A percentile compares a stretch with the other conserved stretches of the same genome.
Conservation (phyloP, 805 yeast genomes). For the Saturnispora sanitii region DNA sequence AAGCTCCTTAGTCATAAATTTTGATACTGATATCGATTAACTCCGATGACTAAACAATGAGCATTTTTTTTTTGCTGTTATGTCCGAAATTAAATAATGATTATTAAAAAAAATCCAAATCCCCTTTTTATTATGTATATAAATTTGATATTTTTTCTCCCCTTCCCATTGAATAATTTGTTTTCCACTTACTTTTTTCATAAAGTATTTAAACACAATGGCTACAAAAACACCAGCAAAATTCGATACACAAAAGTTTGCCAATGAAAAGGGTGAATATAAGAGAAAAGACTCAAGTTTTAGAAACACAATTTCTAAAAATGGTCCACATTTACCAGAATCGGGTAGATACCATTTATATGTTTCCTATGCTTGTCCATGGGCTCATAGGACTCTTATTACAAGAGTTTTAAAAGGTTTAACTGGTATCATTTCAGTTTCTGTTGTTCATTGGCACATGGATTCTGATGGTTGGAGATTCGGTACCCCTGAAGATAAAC, state of each 20-base stretch:
- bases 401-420: slow-evolving; percentile 68
- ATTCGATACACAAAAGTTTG: slow-evolving; percentile 30
- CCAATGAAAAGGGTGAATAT: slow-evolving; percentile 44
- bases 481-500: slow-evolving; percentile 35
- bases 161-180: neutral
- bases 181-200: neutral
- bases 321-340: slow-evolving; percentile 66
- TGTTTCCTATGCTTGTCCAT: slow-evolving; percentile 87
- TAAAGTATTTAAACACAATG: neutral
- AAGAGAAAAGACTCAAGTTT: slow-evolving; percentile 44
- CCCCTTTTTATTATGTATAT: neutral
- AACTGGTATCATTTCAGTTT: slow-evolving; percentile 46
- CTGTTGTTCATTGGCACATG: slow-evolving; percentile 89
- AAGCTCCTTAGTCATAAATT: slow-evolving; percentile 11
- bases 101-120: neutral
- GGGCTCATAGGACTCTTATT: slow-evolving; percentile 86
- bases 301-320: slow-evolving; percentile 47
- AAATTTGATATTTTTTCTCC: neutral
- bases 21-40: slow-evolving; percentile 12
- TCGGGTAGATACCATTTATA: slow-evolving; percentile 76
- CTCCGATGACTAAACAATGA: too few relatives aligned
- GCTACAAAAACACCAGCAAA: neutral
- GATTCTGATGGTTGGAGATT: slow-evolving; percentile 88
- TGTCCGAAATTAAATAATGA: too few relatives aligned
- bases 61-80: too few relatives aligned